Conservation (phyloP, 805 yeast genomes). For the Kluyveromyces wickerhamii region DNA sequence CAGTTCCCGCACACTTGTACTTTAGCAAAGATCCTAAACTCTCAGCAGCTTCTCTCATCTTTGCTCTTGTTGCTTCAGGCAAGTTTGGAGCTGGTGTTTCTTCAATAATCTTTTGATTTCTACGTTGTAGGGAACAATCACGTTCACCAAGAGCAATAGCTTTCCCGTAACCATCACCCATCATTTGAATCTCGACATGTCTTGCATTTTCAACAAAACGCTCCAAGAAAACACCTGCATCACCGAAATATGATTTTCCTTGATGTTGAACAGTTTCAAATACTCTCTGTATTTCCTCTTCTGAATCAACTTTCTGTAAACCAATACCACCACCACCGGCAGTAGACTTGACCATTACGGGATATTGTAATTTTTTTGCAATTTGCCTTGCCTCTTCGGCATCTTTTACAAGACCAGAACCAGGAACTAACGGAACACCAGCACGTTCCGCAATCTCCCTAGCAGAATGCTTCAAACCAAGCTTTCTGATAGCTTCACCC, state of each 20-base stretch:
- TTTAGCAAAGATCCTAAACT: conserved; percentile 73
- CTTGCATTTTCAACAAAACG: conserved; percentile 91
- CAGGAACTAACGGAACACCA: conserved; percentile 97
- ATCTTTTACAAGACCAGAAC: conserved; percentile 71
- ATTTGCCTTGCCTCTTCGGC: conserved; percentile 67
- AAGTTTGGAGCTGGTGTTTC: conserved; percentile 97
- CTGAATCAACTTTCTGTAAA: conserved; percentile 82
- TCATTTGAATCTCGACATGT: conserved; percentile 93
- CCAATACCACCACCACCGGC: conserved; percentile 99
- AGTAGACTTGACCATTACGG: conserved; percentile 93
- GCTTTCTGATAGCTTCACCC: conserved; percentile 82
- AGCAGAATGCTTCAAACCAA: conserved; percentile 95
- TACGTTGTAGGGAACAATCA: conserved; percentile 94
- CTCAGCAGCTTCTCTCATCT: conserved; percentile 79
- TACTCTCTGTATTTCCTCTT: conserved; percentile 71
- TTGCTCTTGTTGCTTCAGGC: conserved; percentile 66
- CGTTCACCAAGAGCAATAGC: conserved; percentile 95
- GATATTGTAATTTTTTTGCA: conserved; percentile 73
- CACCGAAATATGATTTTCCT: conserved; percentile 89
- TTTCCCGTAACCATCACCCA: conserved; percentile 91
- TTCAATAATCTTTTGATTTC: conserved; percentile 93
- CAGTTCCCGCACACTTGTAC: conserved; percentile 96
- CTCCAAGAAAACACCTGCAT: conserved; percentile 91
- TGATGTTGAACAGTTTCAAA: conserved; percentile 90
- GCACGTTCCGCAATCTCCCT: conserved; percentile 87